Percentiles rank a stretch among this genome's conserved stretches.
Conservation (phyloP, 2,329 filamentous ascomycete species). For the Cladosporium sp. region DNA sequence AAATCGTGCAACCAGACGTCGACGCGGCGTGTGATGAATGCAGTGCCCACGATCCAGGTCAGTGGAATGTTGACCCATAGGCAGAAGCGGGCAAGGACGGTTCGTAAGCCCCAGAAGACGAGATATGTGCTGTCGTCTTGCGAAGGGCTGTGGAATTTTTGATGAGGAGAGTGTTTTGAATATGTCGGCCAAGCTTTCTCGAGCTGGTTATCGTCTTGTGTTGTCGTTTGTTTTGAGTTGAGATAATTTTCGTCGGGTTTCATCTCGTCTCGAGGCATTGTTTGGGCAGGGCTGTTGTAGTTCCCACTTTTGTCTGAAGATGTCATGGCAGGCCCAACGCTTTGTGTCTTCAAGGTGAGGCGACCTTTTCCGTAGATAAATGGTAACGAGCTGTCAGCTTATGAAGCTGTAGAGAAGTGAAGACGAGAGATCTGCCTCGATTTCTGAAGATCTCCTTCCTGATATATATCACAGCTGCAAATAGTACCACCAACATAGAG, state of each 20-base stretch:
- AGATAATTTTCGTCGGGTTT: neutral
- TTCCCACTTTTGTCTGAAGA: neutral
- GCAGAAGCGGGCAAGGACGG: constrained; percentile 3
- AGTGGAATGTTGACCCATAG: constrained; percentile 9
- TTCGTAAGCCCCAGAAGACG: constrained; percentile 1
- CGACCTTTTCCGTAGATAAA: too few species aligned
- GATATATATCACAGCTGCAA: too few species aligned
- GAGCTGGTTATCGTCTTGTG: neutral
- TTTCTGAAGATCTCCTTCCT: too few species aligned
- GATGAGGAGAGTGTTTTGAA: neutral
- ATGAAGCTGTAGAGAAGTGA: too few species aligned
- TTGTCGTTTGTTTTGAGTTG: neutral
- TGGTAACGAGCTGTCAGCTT: too few species aligned
- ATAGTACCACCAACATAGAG: too few species aligned
- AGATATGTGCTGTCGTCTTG: constrained; percentile 6
- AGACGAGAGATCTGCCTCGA: too few species aligned
- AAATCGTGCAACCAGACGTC: neutral
- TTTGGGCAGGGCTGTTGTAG: neutral
- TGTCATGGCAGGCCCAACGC: too few species aligned
- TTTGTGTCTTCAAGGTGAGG: too few species aligned
- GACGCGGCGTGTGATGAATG: neutral
- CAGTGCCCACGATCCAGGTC: constrained; percentile 2
- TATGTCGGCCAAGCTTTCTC: neutral
- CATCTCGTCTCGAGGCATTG: too few species aligned
- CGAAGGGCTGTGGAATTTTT: neutral